Conservation (phyloP, 2,329 filamentous ascomycete genomes). For the Colletotrichum sp. region DNA sequence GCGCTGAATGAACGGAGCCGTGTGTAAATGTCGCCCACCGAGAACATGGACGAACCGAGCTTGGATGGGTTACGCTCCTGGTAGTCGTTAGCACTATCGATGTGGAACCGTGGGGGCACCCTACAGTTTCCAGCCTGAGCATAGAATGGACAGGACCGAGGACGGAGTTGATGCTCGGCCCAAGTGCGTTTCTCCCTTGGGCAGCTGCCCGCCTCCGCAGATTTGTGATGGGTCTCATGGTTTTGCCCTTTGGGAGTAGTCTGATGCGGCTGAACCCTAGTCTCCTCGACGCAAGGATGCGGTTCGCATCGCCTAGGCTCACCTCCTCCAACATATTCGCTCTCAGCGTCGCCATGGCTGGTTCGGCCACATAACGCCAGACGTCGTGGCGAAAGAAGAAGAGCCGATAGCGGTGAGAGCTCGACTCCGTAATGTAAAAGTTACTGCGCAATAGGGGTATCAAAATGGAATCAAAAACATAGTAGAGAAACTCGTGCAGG, state of each 20-base stretch:
- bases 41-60: slow-evolving; percentile 83
- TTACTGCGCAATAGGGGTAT: slow-evolving; percentile 86
- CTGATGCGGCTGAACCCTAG: slow-evolving; percentile 82
- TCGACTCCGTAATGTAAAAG: slow-evolving; percentile 95
- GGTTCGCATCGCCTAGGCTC: slow-evolving; percentile 57
- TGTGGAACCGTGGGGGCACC: neutral
- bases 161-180: slow-evolving; percentile 49
- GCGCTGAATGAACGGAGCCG: slow-evolving; percentile 74
- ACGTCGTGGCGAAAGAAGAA: slow-evolving; percentile 97
- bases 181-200: slow-evolving; percentile 60
- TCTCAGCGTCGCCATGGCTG: slow-evolving; percentile 72
- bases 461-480: slow-evolving; percentile 87
- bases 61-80: slow-evolving; percentile 54
- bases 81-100: neutral
- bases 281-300: slow-evolving; percentile 63
- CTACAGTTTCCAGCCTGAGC: slow-evolving; percentile 79
- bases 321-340: slow-evolving; percentile 80
- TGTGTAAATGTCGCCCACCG: slow-evolving; percentile 78
- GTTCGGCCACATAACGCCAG: slow-evolving; percentile 80
- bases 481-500: slow-evolving; percentile 87
- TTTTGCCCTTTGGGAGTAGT: slow-evolving; percentile 79
- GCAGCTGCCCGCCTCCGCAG: slow-evolving; percentile 69
- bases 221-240: slow-evolving; percentile 87
- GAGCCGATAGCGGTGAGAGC: slow-evolving; percentile 75
- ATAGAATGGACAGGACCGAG: slow-evolving; percentile 77